Percentiles rank a stretch among this genome's conserved stretches.
Conservation (phyloP, 306 rosid genomes). For the Psophocarpus tetragonolobus region DNA sequence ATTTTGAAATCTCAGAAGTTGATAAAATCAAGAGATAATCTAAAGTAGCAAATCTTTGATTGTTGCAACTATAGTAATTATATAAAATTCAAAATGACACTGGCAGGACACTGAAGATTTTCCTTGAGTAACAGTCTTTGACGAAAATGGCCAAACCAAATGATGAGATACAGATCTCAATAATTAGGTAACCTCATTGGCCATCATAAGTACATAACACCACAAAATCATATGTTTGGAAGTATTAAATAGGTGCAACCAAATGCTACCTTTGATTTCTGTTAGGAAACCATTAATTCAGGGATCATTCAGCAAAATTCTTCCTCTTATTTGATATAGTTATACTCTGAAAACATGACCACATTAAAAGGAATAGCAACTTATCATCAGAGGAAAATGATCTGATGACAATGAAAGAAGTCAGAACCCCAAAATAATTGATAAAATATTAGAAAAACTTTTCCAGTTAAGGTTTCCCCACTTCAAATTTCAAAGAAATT, state of each 20-base stretch:
- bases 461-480: slow-evolving; percentile 16
- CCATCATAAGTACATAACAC: neutral
- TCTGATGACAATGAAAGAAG: neutral
- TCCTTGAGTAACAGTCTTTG: slow-evolving; percentile 10
- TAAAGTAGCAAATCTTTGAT: neutral
- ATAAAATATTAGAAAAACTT: slow-evolving; percentile 23
- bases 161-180: neutral
- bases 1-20: neutral
- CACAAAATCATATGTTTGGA: neutral
- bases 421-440: slow-evolving; percentile 28
- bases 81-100: slow-evolving; percentile 12
- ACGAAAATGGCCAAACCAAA: neutral
- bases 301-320: neutral
- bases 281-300: slow-evolving; percentile 17
- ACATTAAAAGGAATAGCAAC: slow-evolving; percentile 16
- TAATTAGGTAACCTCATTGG: neutral
- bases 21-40: neutral
- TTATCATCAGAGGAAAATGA: slow-evolving; percentile 18
- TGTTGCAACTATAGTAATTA: neutral
- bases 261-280: slow-evolving; percentile 23
- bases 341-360: slow-evolving; percentile 5
- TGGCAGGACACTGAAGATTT: neutral
- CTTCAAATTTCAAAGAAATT: slow-evolving; percentile 15
- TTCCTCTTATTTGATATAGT: neutral
- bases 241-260: slow-evolving; percentile 15